These are phyloP conservation scores for Albatrellus ellisii DNA, from an alignment of 768 basidiomycete genomes.

Conservation along the genomic window DNA sequence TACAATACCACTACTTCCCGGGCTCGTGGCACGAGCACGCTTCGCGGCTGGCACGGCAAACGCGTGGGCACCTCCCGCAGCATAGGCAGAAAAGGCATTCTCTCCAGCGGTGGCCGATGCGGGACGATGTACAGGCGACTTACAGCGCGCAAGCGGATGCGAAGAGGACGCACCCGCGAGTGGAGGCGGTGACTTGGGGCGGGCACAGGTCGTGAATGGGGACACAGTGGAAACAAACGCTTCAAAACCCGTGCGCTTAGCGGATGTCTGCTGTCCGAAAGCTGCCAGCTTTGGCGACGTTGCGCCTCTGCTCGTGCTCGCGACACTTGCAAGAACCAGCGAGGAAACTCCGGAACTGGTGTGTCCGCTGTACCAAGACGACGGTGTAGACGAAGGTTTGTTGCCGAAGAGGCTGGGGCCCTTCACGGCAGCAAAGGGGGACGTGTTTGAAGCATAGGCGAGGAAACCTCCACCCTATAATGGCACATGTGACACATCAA, in stretches of 20 bases:
- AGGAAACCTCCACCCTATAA: conserved; percentile 43
- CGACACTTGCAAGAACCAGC: not conserved
- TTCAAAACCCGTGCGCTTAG: conserved; percentile 44
- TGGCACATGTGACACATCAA: conserved; percentile 9
- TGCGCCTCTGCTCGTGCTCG: conserved; percentile 10
- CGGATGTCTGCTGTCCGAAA: conserved; percentile 18
- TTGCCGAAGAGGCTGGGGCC: conserved; percentile 41
- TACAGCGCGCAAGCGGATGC: conserved; percentile 26
- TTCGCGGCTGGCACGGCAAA: conserved; percentile 40
- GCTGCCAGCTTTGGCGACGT: conserved; percentile 5
- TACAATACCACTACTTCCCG: conserved; percentile 20
- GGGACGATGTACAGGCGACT: conserved; percentile 39
- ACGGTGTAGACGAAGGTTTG: conserved; percentile 22
- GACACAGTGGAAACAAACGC: conserved; percentile 34
- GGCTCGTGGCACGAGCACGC: conserved; percentile 40
- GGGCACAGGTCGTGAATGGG: conserved; percentile 6
- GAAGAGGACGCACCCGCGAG: too few relatives aligned
- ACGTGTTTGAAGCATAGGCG: conserved; percentile 63
- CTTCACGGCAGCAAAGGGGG: conserved; percentile 64
- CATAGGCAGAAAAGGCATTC: conserved; percentile 52
- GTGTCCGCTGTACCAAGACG: conserved; percentile 13
- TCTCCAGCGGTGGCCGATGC: conserved; percentile 25
- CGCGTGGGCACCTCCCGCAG: conserved; percentile 32
- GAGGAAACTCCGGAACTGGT: not conserved
- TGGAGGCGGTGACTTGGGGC: conserved; percentile 11